phyloP scores from a whole-genome alignment of 192 early-diverging fungal species.

The Rhizophagus clarus region DNA sequence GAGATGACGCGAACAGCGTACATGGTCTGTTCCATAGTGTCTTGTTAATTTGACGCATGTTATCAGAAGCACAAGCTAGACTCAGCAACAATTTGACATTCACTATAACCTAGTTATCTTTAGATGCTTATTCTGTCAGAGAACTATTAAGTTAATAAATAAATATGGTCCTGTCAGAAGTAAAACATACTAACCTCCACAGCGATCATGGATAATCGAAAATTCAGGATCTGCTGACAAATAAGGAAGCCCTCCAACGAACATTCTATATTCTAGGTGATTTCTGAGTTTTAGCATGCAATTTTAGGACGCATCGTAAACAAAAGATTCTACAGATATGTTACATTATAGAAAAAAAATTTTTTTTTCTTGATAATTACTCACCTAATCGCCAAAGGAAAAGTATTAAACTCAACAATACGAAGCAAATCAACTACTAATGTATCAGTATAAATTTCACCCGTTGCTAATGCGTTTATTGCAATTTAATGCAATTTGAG shows the following conservation, averaged over 20 bases:
- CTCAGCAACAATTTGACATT: conserved; percentile 10
- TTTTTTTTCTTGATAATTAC: neutral
- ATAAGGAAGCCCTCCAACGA: conserved; percentile 2
- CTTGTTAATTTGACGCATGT: neutral
- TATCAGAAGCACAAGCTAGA: neutral
- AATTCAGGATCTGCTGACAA: conserved; percentile 11
- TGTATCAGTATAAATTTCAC: conserved; percentile 17
- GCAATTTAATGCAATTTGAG: conserved; percentile 10
- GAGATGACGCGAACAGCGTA: conserved; percentile 4
- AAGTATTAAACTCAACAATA: conserved; percentile 24
- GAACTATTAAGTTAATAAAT: neutral
- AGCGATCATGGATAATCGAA: neutral
- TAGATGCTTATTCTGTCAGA: conserved; percentile 26
- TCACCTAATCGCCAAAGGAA: conserved; percentile 16
- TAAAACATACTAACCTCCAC: conserved; percentile 13
- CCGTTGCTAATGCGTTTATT: neutral
- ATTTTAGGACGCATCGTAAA: neutral
- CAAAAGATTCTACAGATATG: conserved; percentile 13
- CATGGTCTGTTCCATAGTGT: neutral
- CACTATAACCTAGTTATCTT: neutral
- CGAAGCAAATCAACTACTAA: conserved; percentile 20
- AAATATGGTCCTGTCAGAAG: conserved; percentile 20
- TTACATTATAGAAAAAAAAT: neutral
- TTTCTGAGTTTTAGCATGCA: conserved; percentile 14
- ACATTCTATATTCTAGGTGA: neutral